Evolutionary conservation across 805 yeast species (phyloP), one percentile per base, ranked within the genome.

Genomic region (Lipomyces kockii): DNA sequence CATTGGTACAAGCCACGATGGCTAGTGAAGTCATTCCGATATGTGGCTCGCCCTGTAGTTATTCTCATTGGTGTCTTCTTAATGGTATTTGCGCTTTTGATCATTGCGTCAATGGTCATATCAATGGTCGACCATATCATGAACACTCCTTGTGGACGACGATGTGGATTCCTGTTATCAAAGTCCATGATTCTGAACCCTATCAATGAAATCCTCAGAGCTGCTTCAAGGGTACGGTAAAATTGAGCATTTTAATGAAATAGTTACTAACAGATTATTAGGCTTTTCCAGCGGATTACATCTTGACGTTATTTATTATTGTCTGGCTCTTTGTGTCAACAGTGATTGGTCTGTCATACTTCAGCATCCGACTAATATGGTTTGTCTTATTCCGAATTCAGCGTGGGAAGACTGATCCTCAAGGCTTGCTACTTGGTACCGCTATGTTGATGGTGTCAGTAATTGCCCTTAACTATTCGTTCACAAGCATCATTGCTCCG

Each of bases 271-370:
- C 9, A 43, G 22, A 3, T 17, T n/a, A 17, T 12, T 46, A 64
- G 66, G 70, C 61, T 8, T 71, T 70, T 55, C 73, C 73, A 9
- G 72, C 69, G 14, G 73, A 71, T 32, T 70, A 71, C 49, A 64
- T 71, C 25, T 39, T 71, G 20, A 64, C 70, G 17, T 34, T 70
- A 3, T 65, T 71, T 34, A 37, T 71, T 46, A 64, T 71, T 49
- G 63, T 70, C 22, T 71, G 71, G 71, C 60, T 70, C 11, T 70
- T 71, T 60, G 53, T 68, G 11, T 67, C 73, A 4, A 67, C 73
- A 0, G 66, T 70, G 17, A 58, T 71, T 29, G 73, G 73, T n/a
- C 43, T 71, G 46, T 67, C 71, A 29, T 68, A 71, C 64, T 67
- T 71, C 52, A 67, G 73, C 58, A 71, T 71, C 32, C 71, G 73